phyloP scores from a whole-genome alignment of 2,329 filamentous ascomycete species.

The Neocucurbitaria cava region DNA sequence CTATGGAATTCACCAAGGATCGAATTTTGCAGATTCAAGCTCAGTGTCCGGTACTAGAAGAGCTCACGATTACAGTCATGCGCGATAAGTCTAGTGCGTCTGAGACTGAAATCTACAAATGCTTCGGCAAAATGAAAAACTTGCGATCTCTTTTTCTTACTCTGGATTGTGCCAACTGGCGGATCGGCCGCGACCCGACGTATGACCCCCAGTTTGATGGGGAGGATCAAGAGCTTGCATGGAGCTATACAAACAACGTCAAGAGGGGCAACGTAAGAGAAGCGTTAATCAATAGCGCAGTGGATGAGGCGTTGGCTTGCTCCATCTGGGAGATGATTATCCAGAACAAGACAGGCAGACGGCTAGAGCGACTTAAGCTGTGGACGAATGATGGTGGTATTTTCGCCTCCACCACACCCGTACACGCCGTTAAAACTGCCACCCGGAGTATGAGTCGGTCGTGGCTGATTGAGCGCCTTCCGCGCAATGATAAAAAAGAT shows the following conservation, averaged over 20 bases:
- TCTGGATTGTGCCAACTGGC: slow-evolving; percentile 10
- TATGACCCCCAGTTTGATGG: slow-evolving; percentile 17
- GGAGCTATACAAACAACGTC: neutral
- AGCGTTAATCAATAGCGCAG: slow-evolving; percentile 24
- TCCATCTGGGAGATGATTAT: slow-evolving; percentile 24
- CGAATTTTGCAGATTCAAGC: slow-evolving; percentile 17
- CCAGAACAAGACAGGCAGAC: slow-evolving; percentile 20
- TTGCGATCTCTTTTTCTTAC: slow-evolving; percentile 20
- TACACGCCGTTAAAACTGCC: no score
- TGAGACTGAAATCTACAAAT: slow-evolving; percentile 24
- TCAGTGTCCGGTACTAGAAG: slow-evolving; percentile 17
- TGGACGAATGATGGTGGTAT: slow-evolving; percentile 24
- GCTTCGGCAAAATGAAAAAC: slow-evolving; percentile 18
- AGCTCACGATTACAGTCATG: slow-evolving; percentile 24
- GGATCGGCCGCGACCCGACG: slow-evolving; percentile 10
- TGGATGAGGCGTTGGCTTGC: slow-evolving; percentile 26
- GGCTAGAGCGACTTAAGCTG: slow-evolving; percentile 25
- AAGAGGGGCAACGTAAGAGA: slow-evolving; percentile 19
- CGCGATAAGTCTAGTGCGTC: slow-evolving; percentile 22
- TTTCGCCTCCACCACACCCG: no score
- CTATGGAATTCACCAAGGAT: slow-evolving; percentile 21
- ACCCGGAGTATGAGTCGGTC: slow-evolving; percentile 25
- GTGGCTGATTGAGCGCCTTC: slow-evolving; percentile 27
- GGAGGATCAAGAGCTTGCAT: slow-evolving; percentile 15
- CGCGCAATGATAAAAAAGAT: slow-evolving; percentile 17